Evolutionary conservation across 2,329 filamentous ascomycete species (phyloP).

Genomic region (Sphaerulina musiva): DNA sequence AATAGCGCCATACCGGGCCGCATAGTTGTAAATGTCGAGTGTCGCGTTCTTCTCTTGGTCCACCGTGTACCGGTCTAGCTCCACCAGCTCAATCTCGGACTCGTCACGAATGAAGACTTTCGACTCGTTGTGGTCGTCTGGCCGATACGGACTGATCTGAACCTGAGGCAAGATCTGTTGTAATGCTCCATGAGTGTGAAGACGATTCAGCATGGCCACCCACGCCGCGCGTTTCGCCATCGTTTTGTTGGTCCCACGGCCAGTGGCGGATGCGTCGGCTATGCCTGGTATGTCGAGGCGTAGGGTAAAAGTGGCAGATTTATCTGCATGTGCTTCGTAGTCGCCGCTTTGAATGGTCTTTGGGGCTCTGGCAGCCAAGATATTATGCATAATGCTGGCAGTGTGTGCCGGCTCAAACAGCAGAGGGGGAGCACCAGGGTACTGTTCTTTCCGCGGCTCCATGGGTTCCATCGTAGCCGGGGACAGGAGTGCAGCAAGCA

Average conservation of each 20-base stretch:
- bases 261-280: slow-evolving; percentile 5
- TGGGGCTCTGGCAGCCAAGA: neutral
- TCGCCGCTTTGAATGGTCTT: neutral
- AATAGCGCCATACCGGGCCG: slow-evolving; percentile 35
- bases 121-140: neutral
- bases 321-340: neutral
- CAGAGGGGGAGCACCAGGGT: neutral
- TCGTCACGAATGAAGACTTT: slow-evolving; percentile 4
- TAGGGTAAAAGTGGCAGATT: neutral
- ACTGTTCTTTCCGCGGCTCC: slow-evolving; percentile 6
- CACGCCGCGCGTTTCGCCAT: slow-evolving; percentile 7
- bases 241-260: neutral
- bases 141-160: neutral
- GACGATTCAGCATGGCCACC: slow-evolving; percentile 9
- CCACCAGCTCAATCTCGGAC: slow-evolving; percentile 10
- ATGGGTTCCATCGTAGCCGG: neutral
- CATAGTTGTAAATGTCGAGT: slow-evolving; percentile 39
- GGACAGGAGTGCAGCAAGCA: neutral
- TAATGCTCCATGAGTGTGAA: slow-evolving; percentile 5
- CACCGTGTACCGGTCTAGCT: slow-evolving; percentile 18
- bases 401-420: slow-evolving; percentile 2
- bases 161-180: slow-evolving; percentile 3
- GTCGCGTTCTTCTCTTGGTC: slow-evolving; percentile 25
- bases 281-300: slow-evolving; percentile 7
- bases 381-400: slow-evolving; percentile 1